Evolutionary conservation across 768 basidiomycete species (phyloP).

Genomic region (Tricholoma sp.): DNA sequence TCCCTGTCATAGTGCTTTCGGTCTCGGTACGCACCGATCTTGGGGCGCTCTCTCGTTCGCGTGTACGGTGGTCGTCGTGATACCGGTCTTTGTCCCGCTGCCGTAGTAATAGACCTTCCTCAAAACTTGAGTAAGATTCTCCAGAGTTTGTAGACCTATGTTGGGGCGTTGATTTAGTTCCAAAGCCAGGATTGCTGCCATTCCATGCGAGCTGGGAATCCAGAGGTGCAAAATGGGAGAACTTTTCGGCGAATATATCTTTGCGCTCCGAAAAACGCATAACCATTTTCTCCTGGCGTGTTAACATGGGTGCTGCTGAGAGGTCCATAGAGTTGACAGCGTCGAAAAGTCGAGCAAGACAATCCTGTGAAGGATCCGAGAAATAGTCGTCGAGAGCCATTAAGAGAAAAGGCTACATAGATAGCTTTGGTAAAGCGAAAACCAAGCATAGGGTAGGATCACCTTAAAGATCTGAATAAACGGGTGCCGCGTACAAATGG

Average conservation of each 20-base stretch:
- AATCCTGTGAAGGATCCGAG: slow-evolving; percentile 81
- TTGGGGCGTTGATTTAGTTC: slow-evolving; percentile 24
- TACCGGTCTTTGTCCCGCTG: slow-evolving; percentile 23
- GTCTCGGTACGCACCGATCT: slow-evolving; percentile 28
- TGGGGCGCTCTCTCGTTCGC: slow-evolving; percentile 24
- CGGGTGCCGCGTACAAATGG: slow-evolving; percentile 88
- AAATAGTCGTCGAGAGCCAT: slow-evolving; percentile 97
- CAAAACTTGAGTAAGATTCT: slow-evolving; percentile 66
- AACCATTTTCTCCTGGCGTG: slow-evolving; percentile 79
- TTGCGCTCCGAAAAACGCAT: slow-evolving; percentile 89
- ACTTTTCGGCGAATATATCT: slow-evolving; percentile 89
- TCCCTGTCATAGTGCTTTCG: slow-evolving; percentile 30
- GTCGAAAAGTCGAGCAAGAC: slow-evolving; percentile 86
- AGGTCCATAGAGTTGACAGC: slow-evolving; percentile 91
- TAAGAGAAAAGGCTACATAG: slow-evolving; percentile 77
- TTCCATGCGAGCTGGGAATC: slow-evolving; percentile 24
- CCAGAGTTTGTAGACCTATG: slow-evolving; percentile 50
- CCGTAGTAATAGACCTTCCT: slow-evolving; percentile 57
- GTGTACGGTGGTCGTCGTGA: slow-evolving; percentile 32
- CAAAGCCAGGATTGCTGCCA: slow-evolving; percentile 17
- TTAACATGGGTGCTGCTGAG: slow-evolving; percentile 70
- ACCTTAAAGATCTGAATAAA: slow-evolving; percentile 97
- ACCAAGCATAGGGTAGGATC: slow-evolving; percentile 8
- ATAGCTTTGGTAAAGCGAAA: slow-evolving; percentile 6
- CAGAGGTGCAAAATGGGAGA: slow-evolving; percentile 31